Conservation (phyloP, 108 stramenopile genomes). For the Schizochytrium sp. region DNA sequence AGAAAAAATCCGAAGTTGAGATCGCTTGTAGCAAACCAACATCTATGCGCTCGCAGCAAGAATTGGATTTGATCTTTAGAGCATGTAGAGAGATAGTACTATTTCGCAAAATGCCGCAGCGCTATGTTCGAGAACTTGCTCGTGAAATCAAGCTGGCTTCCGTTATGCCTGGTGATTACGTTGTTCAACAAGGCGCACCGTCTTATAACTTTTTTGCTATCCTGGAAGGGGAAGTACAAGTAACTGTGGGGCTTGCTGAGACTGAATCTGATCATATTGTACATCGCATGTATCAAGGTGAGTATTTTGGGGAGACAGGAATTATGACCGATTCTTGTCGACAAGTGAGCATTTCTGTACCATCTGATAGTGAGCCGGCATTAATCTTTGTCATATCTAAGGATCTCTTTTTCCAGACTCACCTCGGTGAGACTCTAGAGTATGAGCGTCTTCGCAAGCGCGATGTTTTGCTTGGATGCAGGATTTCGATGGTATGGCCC, state of each 20-base stretch:
- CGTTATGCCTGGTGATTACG: slow-evolving; percentile 33
- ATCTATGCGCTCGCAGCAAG: not conserved
- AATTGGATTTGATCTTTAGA: not conserved
- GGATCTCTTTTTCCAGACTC: slow-evolving; percentile 15
- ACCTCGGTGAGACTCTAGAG: not conserved
- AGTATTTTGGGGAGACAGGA: slow-evolving; percentile 31
- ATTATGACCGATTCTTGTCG: not conserved
- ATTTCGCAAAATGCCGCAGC: slow-evolving; percentile 44
- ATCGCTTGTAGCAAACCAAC: slow-evolving; percentile 25
- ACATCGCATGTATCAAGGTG: slow-evolving; percentile 53
- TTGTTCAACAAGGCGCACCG: slow-evolving; percentile 28
- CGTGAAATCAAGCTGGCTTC: not conserved
- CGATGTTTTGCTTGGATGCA: not conserved
- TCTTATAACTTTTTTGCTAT: slow-evolving; percentile 55
- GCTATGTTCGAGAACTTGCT: slow-evolving; percentile 5
- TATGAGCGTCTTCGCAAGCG: not conserved
- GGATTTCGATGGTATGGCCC: not conserved
- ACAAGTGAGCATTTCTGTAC: not conserved
- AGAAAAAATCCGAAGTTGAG: not conserved
- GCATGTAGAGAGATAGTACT: slow-evolving; percentile 6
- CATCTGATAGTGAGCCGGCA: not conserved
- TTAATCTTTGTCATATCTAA: slow-evolving; percentile 34
- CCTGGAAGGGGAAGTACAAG: slow-evolving; percentile 32
- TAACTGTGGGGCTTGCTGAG: not conserved
- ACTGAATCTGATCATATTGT: slow-evolving; percentile 19